Evolutionary conservation across 768 basidiomycete species (phyloP), one percentile per base, ranked within the genome.

Genomic region (Pleurotus cornucopiae): DNA sequence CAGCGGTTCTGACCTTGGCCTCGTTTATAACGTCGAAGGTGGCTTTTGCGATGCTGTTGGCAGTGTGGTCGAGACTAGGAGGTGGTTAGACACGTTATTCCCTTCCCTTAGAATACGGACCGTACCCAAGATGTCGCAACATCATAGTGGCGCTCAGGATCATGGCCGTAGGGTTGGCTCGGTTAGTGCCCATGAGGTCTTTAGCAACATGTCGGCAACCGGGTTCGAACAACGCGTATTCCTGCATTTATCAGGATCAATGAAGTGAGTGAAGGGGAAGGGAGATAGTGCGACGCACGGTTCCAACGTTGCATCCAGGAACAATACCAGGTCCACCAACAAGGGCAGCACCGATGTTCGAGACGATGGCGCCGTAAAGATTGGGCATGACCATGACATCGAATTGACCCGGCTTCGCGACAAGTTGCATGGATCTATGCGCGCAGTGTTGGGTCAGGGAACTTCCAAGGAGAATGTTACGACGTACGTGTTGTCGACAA

Each of bases 371-470:
- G 57, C 96, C 96, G 73, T 98, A 98, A 71, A 91, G 70, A 73
- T 96, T 94, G 55, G 93, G 94, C 92, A 96, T 97, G 67, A 98
- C 97, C 95, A 99, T 97, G 59, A 98, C 96, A 67, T 99, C 97
- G 67, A 99, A 99, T 70, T 99, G 97, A 61, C 80, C 79, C 26
- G 97, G 97, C 64, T 87, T 90, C 30, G 95, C 91, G 59, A 99
- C 97, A 62, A 99, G 87, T 74, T 99, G 97, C 97, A 99, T 99
- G 46, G 96, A 94, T 49, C 91, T 93, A 63, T 34, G n/a, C 58
- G 55, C 5, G 13, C 11, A 14, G 26, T 57, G 41, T 46, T 60
- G 47, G 60, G 47, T 51, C 3, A 21, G 18, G 11, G 18, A 56
- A 26, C 44, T n/a, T 30, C 43, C 38, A 23, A 54, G 18, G 53